Evolutionary conservation across 495 filamentous ascomycete genomes (phyloP), one percentile per base, ranked within the genome.

Genomic region (Hyphodiscus hymeniophilus): DNA sequence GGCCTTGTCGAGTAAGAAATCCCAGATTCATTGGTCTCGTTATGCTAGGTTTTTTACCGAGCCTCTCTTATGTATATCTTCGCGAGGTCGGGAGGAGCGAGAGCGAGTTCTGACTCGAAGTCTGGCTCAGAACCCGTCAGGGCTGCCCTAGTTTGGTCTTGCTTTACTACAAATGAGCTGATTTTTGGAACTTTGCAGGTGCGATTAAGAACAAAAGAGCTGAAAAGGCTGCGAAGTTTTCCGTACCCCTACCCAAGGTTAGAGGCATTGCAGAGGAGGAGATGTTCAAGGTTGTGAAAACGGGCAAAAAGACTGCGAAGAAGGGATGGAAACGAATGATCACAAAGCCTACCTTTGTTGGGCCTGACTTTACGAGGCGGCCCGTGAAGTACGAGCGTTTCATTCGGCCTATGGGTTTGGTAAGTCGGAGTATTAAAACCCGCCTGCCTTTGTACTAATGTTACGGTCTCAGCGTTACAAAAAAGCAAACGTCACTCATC

Each of bases 261-360:
- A 73, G 82, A 59, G 94, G 94, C 51, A 95, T 95, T 57, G 79
- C 79, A 54, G 89, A 97, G 72, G 90, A 95, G 74, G 94, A 99
- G 71, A 91, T 95, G 81, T 97, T 99, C 73, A 89, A 89, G 72
- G 89, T 95, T 33, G 81, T 99, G 60, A 92, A 91, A 70, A 99
- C 94, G 48, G 92, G 91, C 55, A 67, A 67, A 54, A 71, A 79
- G 66, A 68, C 68, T 3, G 60, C 67, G 43, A 75, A 79, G 67
- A 79, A 77, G 72, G 79, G 78, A 36, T 95, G 88, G 91, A 38
- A 34, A 51, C 71, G 94, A 26, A 87, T 97, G 73, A 88, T 98
- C 56, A 98, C 92, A 45, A 90, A 90, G 66, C 85, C 85, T 12
- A 89, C 86, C 3, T 89, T 90, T 57, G 55, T 62, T 8, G 54